A percentile compares a stretch with the other conserved stretches of the same genome.
Evolutionary conservation across 2,329 filamentous ascomycete genomes (phyloP).

Genomic region (Onygena corvina): DNA sequence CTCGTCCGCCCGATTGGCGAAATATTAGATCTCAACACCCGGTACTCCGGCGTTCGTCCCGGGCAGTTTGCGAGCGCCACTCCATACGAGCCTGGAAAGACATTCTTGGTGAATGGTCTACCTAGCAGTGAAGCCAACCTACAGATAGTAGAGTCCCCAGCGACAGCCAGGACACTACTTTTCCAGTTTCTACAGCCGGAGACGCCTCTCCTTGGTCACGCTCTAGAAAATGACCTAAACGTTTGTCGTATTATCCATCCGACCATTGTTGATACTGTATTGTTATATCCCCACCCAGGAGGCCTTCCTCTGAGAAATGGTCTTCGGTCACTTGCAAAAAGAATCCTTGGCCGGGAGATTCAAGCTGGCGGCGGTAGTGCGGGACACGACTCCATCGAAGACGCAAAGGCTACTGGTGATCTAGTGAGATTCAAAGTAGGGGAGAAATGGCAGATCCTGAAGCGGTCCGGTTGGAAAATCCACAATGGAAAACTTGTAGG

Average conservation of each 20-base stretch:
- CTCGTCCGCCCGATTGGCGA: conserved; percentile 75
- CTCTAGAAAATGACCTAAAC: conserved; percentile 91
- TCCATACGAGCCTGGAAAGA: conserved; percentile 35
- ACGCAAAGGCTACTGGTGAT: conserved; percentile 79
- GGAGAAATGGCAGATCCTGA: conserved; percentile 57
- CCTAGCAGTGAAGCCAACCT: conserved; percentile 32
- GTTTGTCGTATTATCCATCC: conserved; percentile 72
- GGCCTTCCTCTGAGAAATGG: conserved; percentile 68
- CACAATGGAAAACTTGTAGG: conserved; percentile 34
- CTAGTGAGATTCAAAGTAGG: conserved; percentile 61
- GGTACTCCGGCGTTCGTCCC: conserved; percentile 75
- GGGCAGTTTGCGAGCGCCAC: conserved; percentile 62
- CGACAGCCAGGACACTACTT: conserved; percentile 61
- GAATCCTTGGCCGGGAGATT: conserved; percentile 61
- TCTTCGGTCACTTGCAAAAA: conserved; percentile 61
- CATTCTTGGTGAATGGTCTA: conserved; percentile 18
- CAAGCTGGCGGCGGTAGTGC: conserved; percentile 51
- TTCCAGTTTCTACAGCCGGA: conserved; percentile 61
- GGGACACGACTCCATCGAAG: conserved; percentile 88
- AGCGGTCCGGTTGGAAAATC: conserved; percentile 55
- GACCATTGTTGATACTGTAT: conserved; percentile 69
- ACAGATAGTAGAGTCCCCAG: conserved; percentile 63
- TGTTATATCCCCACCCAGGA: conserved; percentile 66
- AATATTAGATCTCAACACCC: conserved; percentile 79
- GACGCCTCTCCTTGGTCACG: conserved; percentile 83